Percentiles rank a stretch among this genome's conserved stretches.
Conservation (phyloP, 176 grass and related monocot genomes). For the Musa troglodytarum region DNA sequence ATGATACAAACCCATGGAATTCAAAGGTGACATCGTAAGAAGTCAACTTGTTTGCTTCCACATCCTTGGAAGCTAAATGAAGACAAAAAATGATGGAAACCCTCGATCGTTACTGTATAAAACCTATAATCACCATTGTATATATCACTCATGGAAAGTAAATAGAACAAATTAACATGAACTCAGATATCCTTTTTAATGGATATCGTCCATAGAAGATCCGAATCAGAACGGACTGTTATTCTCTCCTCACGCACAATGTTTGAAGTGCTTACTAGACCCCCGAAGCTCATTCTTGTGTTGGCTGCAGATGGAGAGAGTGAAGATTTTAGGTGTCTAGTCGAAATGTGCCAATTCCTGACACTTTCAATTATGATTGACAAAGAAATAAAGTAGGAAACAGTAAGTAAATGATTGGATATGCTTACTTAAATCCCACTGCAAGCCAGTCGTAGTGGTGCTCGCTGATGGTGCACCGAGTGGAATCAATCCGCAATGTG, state of each 20-base stretch:
- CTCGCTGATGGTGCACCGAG: slow-evolving; percentile 40
- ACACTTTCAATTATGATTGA: not conserved
- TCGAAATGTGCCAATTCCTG: not conserved
- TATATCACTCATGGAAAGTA: no score
- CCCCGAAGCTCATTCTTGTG: slow-evolving; percentile 53
- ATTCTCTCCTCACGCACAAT: slow-evolving; percentile 50
- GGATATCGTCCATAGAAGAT: slow-evolving; percentile 93
- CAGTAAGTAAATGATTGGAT: slow-evolving; percentile 1
- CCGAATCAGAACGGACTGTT: slow-evolving; percentile 61
- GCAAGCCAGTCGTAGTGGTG: slow-evolving; percentile 67
- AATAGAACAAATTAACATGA: not conserved
- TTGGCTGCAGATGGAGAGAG: slow-evolving; percentile 4
- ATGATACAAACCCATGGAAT: no score
- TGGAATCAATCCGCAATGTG: slow-evolving; percentile 83
- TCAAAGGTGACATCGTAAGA: no score
- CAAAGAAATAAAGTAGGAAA: not conserved
- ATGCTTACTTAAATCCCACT: slow-evolving; percentile 55
- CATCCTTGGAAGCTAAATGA: no score
- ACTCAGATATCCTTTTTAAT: slow-evolving; percentile 27
- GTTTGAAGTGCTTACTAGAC: slow-evolving; percentile 85
- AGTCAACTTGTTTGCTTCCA: no score
- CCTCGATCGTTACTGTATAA: no score
- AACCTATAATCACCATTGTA: no score
- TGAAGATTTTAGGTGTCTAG: not conserved
- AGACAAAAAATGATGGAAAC: no score